A percentile compares a stretch with the other conserved stretches of the same genome.
Evolutionary conservation across 2,329 filamentous ascomycete species (phyloP).

Genomic region (Endothia cerciana): DNA sequence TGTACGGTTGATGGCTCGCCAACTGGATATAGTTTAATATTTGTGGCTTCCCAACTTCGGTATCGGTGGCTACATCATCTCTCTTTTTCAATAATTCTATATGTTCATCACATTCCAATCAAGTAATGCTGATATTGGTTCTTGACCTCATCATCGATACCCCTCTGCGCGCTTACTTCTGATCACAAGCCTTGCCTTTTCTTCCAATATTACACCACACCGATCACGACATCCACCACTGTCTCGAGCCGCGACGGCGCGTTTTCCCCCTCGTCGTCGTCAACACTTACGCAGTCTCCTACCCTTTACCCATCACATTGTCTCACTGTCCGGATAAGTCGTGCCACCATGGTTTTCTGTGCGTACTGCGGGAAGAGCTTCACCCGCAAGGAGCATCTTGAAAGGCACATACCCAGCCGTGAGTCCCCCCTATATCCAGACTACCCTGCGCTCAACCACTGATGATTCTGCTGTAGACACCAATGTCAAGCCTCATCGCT

Average conservation of each 20-base stretch:
- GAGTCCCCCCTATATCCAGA: slow-evolving; percentile 34
- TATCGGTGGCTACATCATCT: neutral
- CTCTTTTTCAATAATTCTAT: neutral
- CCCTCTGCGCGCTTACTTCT: neutral
- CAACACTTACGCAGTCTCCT: slow-evolving; percentile 13
- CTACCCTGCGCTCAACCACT: slow-evolving; percentile 19
- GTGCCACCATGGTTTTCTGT: slow-evolving; percentile 49
- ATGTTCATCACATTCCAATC: neutral
- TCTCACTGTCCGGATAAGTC: slow-evolving; percentile 25
- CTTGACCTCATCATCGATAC: neutral
- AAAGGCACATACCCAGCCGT: slow-evolving; percentile 58
- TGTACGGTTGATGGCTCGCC: slow-evolving; percentile 3
- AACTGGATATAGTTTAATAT: slow-evolving; percentile 9
- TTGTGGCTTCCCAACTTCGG: slow-evolving; percentile 17
- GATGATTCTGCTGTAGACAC: slow-evolving; percentile 46
- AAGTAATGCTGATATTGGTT: neutral
- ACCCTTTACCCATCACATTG: slow-evolving; percentile 13
- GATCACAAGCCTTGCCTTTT: slow-evolving; percentile 15
- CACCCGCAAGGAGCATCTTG: slow-evolving; percentile 60
- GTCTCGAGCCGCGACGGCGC: slow-evolving; percentile 21
- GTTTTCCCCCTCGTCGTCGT: slow-evolving; percentile 1
- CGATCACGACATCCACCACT: slow-evolving; percentile 27
- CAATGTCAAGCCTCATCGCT: slow-evolving; percentile 58
- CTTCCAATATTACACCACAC: slow-evolving; percentile 24
- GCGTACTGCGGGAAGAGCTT: slow-evolving; percentile 59